These are phyloP conservation scores for Epichloe uncinata DNA, from an alignment of 2,329 filamentous ascomycete genomes.

Conservation along the genomic window DNA sequence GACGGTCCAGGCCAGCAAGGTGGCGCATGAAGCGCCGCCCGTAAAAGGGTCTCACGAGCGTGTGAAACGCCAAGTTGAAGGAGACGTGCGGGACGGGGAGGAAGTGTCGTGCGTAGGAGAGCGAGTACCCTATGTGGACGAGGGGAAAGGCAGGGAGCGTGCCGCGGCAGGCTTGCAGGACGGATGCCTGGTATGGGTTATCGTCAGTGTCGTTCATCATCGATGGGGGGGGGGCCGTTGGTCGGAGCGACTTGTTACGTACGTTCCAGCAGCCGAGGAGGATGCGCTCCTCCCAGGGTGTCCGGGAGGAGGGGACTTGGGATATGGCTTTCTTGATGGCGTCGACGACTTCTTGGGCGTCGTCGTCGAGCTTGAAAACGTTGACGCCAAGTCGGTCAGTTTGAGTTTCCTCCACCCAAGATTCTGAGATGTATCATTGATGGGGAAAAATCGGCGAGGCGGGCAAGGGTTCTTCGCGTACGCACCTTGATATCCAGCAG, in stretches of 20 bases:
- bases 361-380: slow-evolving; percentile 61
- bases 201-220: no score
- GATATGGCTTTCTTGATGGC: slow-evolving; percentile 52
- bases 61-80: slow-evolving; percentile 64
- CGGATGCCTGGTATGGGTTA: no score
- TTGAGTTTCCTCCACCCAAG: no score
- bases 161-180: no score
- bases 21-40: slow-evolving; percentile 54
- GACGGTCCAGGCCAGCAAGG: slow-evolving; percentile 33
- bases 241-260: no score
- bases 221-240: no score
- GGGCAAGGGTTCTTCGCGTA: no score
- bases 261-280: no score
- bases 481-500: slow-evolving; percentile 39
- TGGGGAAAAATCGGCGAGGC: no score
- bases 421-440: no score
- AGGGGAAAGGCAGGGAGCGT: slow-evolving; percentile 18
- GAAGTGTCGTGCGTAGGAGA: slow-evolving; percentile 57
- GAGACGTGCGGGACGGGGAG: slow-evolving; percentile 50
- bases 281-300: no score
- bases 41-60: slow-evolving; percentile 49
- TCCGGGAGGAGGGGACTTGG: slow-evolving; percentile 21
- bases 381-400: no score
- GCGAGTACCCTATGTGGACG: slow-evolving; percentile 55
- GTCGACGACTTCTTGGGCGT: slow-evolving; percentile 56